These are phyloP conservation scores for Pythium biforme DNA, from an alignment of 352 stramenopile genomes.

Conservation along the genomic window DNA sequence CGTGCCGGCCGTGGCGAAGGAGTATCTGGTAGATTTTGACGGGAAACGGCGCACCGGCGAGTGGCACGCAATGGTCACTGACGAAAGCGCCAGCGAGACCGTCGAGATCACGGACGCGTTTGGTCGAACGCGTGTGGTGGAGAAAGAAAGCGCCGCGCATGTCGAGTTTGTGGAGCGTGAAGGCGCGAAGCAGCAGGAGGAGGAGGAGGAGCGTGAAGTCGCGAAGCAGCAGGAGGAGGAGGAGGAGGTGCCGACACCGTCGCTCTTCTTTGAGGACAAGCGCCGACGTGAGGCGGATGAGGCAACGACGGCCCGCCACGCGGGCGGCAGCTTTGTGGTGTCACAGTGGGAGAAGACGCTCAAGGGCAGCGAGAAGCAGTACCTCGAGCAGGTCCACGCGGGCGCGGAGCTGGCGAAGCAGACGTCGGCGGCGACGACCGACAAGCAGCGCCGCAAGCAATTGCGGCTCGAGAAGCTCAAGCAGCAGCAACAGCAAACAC, in stretches of 20 bases:
- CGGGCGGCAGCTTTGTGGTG: conserved; percentile 59
- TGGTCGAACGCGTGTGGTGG: conserved; percentile 47
- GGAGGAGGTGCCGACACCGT: not conserved
- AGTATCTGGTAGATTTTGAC: conserved; percentile 73
- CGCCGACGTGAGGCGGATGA: conserved; percentile 3
- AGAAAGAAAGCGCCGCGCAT: conserved; percentile 38
- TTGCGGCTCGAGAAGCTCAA: conserved; percentile 58
- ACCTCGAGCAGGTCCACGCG: conserved; percentile 68
- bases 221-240: conserved; percentile 23
- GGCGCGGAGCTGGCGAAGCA: conserved; percentile 45
- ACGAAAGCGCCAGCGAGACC: not conserved
- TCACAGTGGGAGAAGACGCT: conserved; percentile 83
- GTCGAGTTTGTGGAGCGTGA: conserved; percentile 15
- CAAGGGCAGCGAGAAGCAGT: conserved; percentile 56
- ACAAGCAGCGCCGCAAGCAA: conserved; percentile 63
- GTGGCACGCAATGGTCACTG: conserved; percentile 21
- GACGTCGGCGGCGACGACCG: conserved; percentile 22
- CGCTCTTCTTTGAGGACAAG: conserved; percentile 24
- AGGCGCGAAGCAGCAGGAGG: conserved; percentile 17
- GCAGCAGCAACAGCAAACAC: conserved; percentile 35
- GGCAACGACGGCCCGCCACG: not conserved
- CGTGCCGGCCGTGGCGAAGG: conserved; percentile 24
- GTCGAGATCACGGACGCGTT: conserved; percentile 64
- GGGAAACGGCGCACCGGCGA: conserved; percentile 39
- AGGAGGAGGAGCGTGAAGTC: not conserved